phyloP scores from a whole-genome alignment of 768 basidiomycete genomes.

The Podaxis sp. region DNA sequence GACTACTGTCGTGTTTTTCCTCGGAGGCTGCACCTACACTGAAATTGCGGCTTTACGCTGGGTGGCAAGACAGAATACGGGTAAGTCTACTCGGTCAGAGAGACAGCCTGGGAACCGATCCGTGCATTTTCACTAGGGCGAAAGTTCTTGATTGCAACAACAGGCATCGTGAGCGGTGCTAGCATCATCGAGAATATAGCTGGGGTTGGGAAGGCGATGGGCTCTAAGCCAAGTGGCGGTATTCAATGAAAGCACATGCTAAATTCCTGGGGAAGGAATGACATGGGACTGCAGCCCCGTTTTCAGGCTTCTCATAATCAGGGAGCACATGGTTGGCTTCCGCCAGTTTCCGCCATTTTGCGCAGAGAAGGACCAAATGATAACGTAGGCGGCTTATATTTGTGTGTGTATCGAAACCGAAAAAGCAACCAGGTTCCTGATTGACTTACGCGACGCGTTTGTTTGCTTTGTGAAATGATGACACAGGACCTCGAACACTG shows the following conservation, averaged over 20 bases:
- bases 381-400: conserved; percentile 20
- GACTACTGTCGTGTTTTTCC: conserved; percentile 92
- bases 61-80: conserved; percentile 84
- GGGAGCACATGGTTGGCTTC: conserved; percentile 28
- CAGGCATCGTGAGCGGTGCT: conserved; percentile 82
- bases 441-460: conserved; percentile 49
- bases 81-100: conserved; percentile 36
- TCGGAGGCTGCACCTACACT: conserved; percentile 96
- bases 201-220: conserved; percentile 24
- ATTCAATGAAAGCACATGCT: conserved; percentile 12
- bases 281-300: conserved; percentile 10
- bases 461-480: conserved; percentile 36
- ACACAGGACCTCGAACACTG: conserved; percentile 10
- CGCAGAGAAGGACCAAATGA: conserved; percentile 29
- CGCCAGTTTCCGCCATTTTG: conserved; percentile 22
- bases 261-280: conserved; percentile 9
- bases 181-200: conserved; percentile 71
- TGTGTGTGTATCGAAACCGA: conserved; percentile 8
- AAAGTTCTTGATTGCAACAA: conserved; percentile 87
- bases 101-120: conserved; percentile 14
- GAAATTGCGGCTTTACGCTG: conserved; percentile 95
- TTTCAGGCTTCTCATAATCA: conserved; percentile 23
- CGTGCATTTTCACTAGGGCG: conserved; percentile 53
- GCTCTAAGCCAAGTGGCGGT: conserved; percentile 16
- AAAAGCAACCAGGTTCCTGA: conserved; percentile 24